phyloP scores from a whole-genome alignment of 148 eudicot genomes.

The Linanthus parryae region DNA sequence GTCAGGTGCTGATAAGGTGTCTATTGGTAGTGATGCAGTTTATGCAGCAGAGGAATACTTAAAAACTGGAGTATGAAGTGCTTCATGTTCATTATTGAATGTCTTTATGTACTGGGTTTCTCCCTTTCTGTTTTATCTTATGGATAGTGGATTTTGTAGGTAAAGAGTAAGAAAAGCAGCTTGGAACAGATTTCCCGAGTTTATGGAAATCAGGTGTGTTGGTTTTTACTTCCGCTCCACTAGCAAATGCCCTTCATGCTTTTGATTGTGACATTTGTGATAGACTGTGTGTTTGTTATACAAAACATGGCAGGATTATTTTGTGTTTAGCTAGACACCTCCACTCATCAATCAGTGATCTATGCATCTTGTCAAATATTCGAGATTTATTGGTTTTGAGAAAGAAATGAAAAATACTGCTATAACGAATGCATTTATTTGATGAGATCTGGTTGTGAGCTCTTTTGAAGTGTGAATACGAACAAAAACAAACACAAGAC shows the following conservation, averaged over 20 bases:
- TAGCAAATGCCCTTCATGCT: background rate
- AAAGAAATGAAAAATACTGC: no score
- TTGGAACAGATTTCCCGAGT: conserved; percentile 81
- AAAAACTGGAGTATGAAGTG: conserved; percentile 59
- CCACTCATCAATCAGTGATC: no score
- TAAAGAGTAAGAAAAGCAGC: conserved; percentile 84
- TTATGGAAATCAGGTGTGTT: conserved; percentile 90
- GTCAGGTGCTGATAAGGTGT: conserved; percentile 96
- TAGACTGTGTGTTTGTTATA: no score
- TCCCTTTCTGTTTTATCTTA: background rate
- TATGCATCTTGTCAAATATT: no score
- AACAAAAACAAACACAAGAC: no score
- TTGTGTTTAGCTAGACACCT: no score
- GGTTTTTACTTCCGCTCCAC: no score
- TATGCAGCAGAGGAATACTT: conserved; percentile 91
- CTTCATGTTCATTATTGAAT: background rate
- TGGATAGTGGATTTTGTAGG: conserved; percentile 28
- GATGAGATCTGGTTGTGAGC: no score
- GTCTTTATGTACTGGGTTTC: conserved; percentile 1
- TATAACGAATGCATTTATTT: no score
- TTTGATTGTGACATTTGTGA: background rate
- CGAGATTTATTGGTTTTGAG: no score
- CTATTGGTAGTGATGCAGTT: conserved; percentile 98
- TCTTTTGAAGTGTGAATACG: no score
- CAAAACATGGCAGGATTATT: no score